A percentile compares a stretch with the other conserved stretches of the same genome.
These are phyloP conservation scores for Termitomyces sp. DNA, from an alignment of 768 basidiomycete genomes.

Conservation along the genomic window DNA sequence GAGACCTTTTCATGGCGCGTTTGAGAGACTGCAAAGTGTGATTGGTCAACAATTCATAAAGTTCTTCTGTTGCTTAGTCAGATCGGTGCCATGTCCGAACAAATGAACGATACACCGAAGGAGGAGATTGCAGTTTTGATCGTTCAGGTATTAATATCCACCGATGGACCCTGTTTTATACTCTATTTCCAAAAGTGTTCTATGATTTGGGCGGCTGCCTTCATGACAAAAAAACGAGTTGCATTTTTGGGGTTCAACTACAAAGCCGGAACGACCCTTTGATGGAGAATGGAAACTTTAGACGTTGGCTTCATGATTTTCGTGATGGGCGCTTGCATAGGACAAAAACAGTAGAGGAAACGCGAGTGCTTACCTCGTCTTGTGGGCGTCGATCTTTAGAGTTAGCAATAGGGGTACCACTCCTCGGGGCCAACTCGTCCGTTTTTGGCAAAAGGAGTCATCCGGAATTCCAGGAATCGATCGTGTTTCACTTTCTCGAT, in stretches of 20 bases:
- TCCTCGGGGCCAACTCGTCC: slow-evolving; percentile 30
- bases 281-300: slow-evolving; percentile 7
- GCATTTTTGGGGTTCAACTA: background rate
- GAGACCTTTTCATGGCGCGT: slow-evolving; percentile 20
- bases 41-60: background rate
- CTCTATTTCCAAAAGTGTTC: no score
- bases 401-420: slow-evolving; percentile 34
- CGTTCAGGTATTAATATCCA: background rate
- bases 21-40: background rate
- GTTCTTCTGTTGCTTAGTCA: slow-evolving; percentile 14
- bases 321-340: background rate
- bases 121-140: background rate
- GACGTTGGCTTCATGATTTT: slow-evolving; percentile 3
- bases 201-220: no score
- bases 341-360: background rate
- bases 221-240: slow-evolving; percentile 4
- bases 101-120: background rate
- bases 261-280: background rate
- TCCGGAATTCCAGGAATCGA: slow-evolving; percentile 30
- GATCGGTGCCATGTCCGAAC: slow-evolving; percentile 13
- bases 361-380: background rate
- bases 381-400: slow-evolving; percentile 22
- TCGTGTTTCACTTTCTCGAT: slow-evolving; percentile 42
- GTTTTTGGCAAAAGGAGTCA: slow-evolving; percentile 28
- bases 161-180: background rate